phyloP scores from a whole-genome alignment of 345 rosid species.

The Excoecaria agallocha region DNA sequence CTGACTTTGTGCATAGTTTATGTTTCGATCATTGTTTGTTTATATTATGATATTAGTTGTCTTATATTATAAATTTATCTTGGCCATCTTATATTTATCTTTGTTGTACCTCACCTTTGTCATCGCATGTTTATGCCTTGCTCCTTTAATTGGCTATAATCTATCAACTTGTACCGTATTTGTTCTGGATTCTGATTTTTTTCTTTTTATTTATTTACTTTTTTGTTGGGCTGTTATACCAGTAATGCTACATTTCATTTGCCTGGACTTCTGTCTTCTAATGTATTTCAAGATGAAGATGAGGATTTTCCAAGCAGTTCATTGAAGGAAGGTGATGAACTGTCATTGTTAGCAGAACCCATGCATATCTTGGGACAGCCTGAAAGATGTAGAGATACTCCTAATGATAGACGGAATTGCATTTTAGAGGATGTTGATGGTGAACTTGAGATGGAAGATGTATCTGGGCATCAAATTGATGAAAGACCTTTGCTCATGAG shows the following conservation, averaged over 20 bases:
- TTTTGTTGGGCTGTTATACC: constrained; percentile 23
- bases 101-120: not conserved
- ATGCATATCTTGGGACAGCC: constrained; percentile 40
- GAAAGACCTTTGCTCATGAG: constrained; percentile 31
- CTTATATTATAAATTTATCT: not conserved
- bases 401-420: constrained; percentile 61
- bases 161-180: not conserved
- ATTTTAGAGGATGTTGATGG: constrained; percentile 78
- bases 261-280: constrained; percentile 66
- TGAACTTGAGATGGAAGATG: constrained; percentile 91
- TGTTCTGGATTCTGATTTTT: constrained; percentile 3
- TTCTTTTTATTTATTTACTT: not conserved
- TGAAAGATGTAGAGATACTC: constrained; percentile 42
- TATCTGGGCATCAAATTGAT: constrained; percentile 61
- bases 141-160: not conserved
- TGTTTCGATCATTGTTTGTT: not conserved
- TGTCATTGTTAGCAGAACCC: constrained; percentile 37
- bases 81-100: not conserved
- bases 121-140: not conserved
- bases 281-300: constrained; percentile 57
- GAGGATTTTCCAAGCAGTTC: constrained; percentile 50
- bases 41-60: not conserved
- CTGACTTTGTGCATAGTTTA: not conserved
- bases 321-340: constrained; percentile 35
- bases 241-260: constrained; percentile 89